Base-by-base conservation (phyloP, 495 filamentous ascomycete genomes). In the Penicillium samsonianum region DNA sequence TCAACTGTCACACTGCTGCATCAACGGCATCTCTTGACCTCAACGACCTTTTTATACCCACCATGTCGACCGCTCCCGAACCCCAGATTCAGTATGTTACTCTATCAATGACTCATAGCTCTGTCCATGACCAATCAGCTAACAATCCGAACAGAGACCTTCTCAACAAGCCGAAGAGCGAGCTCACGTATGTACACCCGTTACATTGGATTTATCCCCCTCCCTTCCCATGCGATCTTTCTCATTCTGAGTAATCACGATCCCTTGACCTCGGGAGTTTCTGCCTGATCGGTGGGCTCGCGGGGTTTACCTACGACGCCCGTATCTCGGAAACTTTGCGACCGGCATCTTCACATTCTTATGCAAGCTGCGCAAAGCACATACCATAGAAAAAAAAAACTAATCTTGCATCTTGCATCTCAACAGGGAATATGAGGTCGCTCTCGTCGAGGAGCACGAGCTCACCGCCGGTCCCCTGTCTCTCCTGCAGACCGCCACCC, bases 401-500 rank as follows among this genome's bases (percentile, higher is more conserved):
- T 70, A 64, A 67, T 61, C 55, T 51, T 58, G 56, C 50, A 54
- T 59, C 45, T 45, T 48, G 48, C 43, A 51, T 59, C 28, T 37
- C 5, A 52, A 63, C 62, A 92, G 89, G 43, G 92, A 96, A 75
- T 96, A 90, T 75, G 92, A 96, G 72, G 86, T 96, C 62, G 83
- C 86, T 47, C 83, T 90, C 61, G 86, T 96, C 62, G 91, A 96
- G 67, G 89, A 93, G 69, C 86, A 96, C 68, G 92, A 96, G 73
- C 90, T 96, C 75, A 89, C 87, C 62, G 83, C 88, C 43, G 90
- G 92, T 4, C 88, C 91, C 3, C 81, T 96, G 17, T 96, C 91
- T 5, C 92, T 98, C 61, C 88, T 98, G 40, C 91, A 96, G 74
- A 95, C 91, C 30, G 91, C 91, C 43, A 90, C 93, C 20, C 87